Conservation (phyloP, 2,329 filamentous ascomycete genomes). For the Alternaria alternata region DNA sequence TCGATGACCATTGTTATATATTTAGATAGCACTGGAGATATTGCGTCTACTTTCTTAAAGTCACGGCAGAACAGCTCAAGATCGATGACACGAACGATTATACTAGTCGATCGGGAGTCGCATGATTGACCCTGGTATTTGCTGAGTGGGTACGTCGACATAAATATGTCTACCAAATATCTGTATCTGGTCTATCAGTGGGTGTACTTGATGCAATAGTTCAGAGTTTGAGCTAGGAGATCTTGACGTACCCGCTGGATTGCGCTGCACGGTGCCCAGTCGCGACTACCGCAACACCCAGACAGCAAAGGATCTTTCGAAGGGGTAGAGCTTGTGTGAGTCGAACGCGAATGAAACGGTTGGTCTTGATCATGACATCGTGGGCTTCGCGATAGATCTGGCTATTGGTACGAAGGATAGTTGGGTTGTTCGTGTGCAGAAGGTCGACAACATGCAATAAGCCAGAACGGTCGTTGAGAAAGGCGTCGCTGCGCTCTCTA, state of each 20-base stretch:
- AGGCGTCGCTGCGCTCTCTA: not conserved
- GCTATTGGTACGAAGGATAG: not conserved
- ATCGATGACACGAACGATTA: too few species aligned
- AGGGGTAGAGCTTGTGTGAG: not conserved
- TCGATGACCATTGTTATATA: not conserved
- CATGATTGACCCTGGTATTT: too few species aligned
- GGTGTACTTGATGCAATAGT: too few species aligned
- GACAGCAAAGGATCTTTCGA: not conserved
- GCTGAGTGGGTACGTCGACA: too few species aligned
- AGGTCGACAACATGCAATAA: not conserved
- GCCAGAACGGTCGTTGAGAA: not conserved
- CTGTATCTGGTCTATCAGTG: too few species aligned
- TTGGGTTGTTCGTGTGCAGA: not conserved
- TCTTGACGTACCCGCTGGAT: not conserved
- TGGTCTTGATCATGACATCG: constrained; percentile 18
- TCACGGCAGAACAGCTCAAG: too few species aligned
- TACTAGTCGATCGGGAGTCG: too few species aligned
- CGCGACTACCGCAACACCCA: not conserved
- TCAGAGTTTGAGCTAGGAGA: too few species aligned
- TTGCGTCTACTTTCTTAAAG: too few species aligned
- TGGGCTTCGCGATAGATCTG: not conserved
- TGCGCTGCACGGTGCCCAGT: not conserved
- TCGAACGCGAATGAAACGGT: not conserved
- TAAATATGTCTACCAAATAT: too few species aligned
- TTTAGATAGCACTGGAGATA: too few species aligned